Base-by-base conservation (phyloP, 257 asterid genomes). In the Knoxia roxburghii region DNA sequence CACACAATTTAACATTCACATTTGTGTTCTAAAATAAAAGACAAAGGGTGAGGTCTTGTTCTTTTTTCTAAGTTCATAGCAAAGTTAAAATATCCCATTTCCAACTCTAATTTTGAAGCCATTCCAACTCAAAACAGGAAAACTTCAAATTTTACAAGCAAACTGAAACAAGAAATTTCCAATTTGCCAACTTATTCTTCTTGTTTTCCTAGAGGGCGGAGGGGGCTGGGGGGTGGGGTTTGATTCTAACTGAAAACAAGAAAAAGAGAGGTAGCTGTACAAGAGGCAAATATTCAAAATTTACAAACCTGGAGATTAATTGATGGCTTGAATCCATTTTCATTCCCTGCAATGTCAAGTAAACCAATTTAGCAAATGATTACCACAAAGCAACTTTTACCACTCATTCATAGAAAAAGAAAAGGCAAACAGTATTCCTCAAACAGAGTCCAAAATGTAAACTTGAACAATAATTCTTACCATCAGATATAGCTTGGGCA, bases 271-370 rank as follows among this genome's bases (percentile, higher is more conserved):
- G 39, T 33, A 33, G 5, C 39, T 2, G 39, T 33, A 33, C 39
- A n/a, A n/a, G n/a, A n/a, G n/a, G n/a, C n/a, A 41, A 7, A 41
- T 4, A 43, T 45, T 32, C 13, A 46, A 59, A 63, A 73, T 18
- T 46, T 39, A 60, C 60, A 1, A 33, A 69, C 78, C 78, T 74
- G 26, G 39, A 74, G 75, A 69, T 74, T 39, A 7, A 74, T 48
- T 11, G 52, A 55, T 69, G 71, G 72, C 48, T 54, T 10, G 11
- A 48, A 48, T 62, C 61, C 64, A 41, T 46, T 54, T 56, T 74
- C 78, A 58, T 74, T 69, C 8, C 73, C 78, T 74, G 68, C 72
- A 74, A n/a, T 49, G 26, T 40, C 54, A 65, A 29, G 17, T 37
- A 29, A 68, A 35, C 37, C 45, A 74, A 68, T 35, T 35, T 30